Conservation (phyloP, 176 grass and related monocot species). For the Aegilops umbellulata region DNA sequence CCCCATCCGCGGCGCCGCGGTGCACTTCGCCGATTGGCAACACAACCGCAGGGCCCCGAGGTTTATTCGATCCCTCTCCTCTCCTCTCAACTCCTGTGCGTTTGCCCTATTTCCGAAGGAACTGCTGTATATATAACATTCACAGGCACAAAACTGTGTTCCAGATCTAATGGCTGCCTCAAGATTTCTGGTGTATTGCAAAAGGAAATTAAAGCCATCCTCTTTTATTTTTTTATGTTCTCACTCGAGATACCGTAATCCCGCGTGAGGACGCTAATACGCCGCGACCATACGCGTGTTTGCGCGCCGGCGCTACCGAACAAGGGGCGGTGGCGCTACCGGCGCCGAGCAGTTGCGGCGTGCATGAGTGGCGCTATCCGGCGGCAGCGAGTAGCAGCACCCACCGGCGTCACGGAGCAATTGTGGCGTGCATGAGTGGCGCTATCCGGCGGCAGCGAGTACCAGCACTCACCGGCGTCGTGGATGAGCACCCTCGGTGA, state of each 20-base stretch:
- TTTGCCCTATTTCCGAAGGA: neutral
- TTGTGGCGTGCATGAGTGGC: neutral
- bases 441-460: neutral
- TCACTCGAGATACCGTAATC: neutral
- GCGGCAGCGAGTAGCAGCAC: neutral
- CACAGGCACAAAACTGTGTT: neutral
- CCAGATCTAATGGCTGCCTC: neutral
- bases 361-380: neutral
- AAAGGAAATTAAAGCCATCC: neutral
- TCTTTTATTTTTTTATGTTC: neutral
- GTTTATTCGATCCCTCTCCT: neutral
- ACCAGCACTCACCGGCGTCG: neutral
- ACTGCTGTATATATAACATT: neutral
- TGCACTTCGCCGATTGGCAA: conserved; percentile 11
- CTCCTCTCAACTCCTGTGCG: neutral
- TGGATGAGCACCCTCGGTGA: neutral
- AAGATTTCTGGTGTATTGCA: neutral
- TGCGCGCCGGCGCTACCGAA: neutral
- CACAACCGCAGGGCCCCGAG: neutral
- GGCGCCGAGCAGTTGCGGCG: neutral
- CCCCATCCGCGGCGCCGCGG: neutral
- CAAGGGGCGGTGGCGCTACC: neutral
- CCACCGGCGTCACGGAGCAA: neutral
- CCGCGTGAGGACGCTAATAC: neutral
- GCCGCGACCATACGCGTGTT: neutral